These are phyloP conservation scores for Chaetomiaceae sp. DNA, from an alignment of 2,329 filamentous ascomycete genomes.

Conservation along the genomic window DNA sequence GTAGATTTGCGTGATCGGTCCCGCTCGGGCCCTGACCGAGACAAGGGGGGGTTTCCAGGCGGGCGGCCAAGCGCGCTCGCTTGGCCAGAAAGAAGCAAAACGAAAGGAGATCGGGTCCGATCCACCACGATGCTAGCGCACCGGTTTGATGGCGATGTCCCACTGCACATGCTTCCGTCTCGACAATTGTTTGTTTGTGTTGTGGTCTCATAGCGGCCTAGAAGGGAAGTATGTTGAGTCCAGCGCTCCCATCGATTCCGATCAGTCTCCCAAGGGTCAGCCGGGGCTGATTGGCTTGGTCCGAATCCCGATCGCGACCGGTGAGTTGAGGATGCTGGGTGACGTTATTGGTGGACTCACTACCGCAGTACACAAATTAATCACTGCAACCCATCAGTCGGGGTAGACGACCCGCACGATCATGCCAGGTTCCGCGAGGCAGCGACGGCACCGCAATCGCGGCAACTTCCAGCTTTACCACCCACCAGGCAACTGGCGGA, in stretches of 20 bases:
- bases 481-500: not conserved
- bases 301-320: too few species aligned
- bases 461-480: not conserved
- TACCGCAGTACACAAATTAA: not conserved
- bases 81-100: not conserved
- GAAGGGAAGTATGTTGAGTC: not conserved
- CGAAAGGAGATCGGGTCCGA: conserved; percentile 9
- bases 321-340: too few species aligned
- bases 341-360: not conserved
- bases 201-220: not conserved
- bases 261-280: not conserved
- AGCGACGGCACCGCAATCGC: not conserved
- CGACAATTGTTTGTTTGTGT: conserved; percentile 1
- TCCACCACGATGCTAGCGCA: conserved; percentile 1
- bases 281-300: too few species aligned
- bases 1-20: conserved; percentile 11
- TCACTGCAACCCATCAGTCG: not conserved
- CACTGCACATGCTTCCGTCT: not conserved
- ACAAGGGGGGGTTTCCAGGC: not conserved
- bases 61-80: not conserved
- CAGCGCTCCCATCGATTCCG: not conserved
- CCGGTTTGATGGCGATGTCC: not conserved
- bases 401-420: not conserved
- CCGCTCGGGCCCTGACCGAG: conserved; percentile 5
- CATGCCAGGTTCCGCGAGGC: not conserved